These are phyloP conservation scores for Xylaria sp. DNA, from an alignment of 2,329 filamentous ascomycete species.

Conservation along the genomic window DNA sequence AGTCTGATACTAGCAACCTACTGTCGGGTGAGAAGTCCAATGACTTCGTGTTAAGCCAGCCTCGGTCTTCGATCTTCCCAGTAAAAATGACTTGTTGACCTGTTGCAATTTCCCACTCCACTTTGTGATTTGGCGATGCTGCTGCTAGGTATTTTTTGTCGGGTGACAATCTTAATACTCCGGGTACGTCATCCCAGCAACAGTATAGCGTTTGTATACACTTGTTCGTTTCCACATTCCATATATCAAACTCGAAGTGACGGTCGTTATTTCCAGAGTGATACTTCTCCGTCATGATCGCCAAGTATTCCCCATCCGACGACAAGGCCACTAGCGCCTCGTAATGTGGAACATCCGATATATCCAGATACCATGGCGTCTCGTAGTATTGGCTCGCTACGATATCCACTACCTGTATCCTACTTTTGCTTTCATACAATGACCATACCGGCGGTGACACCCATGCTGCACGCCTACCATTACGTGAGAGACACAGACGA, in stretches of 20 bases:
- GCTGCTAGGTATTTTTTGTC: not conserved
- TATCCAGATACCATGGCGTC: not conserved
- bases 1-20: not conserved
- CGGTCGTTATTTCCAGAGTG: no score
- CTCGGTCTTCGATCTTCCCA: not conserved
- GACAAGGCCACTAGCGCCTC: not conserved
- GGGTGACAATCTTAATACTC: not conserved
- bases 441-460: no score
- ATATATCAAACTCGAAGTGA: not conserved
- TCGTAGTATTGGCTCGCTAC: not conserved
- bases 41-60: not conserved
- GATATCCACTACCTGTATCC: not conserved
- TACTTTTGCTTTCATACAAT: not conserved
- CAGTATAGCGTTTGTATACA: no score
- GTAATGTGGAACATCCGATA: not conserved
- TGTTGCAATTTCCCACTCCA: not conserved
- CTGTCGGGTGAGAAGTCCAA: not conserved
- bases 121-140: no score
- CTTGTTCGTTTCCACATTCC: not conserved
- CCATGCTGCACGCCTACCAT: conserved; percentile 2
- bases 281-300: no score
- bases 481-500: not conserved
- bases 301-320: not conserved
- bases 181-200: no score
- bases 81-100: no score